Conservation (phyloP, 306 rosid genomes). For the Quercus glauca region DNA sequence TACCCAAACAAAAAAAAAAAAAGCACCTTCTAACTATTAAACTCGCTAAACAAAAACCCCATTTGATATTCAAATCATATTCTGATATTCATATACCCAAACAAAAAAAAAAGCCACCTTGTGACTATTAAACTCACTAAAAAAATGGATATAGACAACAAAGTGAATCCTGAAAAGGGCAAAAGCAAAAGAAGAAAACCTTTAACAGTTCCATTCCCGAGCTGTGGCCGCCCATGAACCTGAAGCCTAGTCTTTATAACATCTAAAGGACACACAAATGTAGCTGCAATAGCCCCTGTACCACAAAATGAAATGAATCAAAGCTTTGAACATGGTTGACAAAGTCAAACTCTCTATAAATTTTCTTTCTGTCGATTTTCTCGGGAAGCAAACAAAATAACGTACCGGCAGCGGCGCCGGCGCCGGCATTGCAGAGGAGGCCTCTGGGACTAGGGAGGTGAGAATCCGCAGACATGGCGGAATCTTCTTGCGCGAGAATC, state of each 20-base stretch:
- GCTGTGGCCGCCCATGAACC: slow-evolving; percentile 66
- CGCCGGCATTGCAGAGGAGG: slow-evolving; percentile 61
- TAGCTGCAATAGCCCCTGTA: slow-evolving; percentile 75
- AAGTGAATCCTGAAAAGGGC: background rate
- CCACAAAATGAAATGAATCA: background rate
- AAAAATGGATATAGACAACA: background rate
- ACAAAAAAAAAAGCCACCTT: background rate
- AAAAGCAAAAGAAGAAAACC: slow-evolving; percentile 26
- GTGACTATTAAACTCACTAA: background rate
- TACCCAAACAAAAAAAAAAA: too few relatives aligned
- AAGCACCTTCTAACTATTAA: too few relatives aligned
- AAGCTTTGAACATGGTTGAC: background rate
- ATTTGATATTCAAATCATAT: background rate
- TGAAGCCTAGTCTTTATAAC: slow-evolving; percentile 87
- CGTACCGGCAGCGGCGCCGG: slow-evolving; percentile 79
- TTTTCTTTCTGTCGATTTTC: background rate
- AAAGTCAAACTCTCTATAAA: background rate
- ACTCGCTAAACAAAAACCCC: background rate
- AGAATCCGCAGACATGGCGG: slow-evolving; percentile 38
- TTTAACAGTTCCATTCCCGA: slow-evolving; percentile 40
- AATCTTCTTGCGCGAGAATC: background rate
- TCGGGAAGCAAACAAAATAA: background rate
- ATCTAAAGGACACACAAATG: slow-evolving; percentile 85
- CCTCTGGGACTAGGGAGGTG: slow-evolving; percentile 49
- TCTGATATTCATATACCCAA: too few relatives aligned